A percentile compares a stretch with the other conserved stretches of the same genome.
These are phyloP conservation scores for Torulaspora quercuum DNA, from an alignment of 805 yeast genomes.

Conservation along the genomic window DNA sequence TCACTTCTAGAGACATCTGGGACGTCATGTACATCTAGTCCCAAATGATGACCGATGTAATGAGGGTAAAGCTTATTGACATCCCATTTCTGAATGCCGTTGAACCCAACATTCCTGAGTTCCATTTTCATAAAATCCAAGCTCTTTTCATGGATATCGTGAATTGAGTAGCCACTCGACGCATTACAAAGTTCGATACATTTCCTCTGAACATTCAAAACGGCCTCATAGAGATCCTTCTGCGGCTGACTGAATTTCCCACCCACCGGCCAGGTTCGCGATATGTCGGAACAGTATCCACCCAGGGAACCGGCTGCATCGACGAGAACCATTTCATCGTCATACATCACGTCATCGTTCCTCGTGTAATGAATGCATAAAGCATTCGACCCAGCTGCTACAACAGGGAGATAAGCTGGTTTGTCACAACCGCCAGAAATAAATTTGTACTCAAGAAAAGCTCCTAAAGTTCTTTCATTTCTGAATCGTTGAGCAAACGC, in stretches of 20 bases:
- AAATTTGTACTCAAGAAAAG: slow-evolving; percentile 79
- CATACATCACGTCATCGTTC: slow-evolving; percentile 75
- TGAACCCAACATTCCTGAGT: slow-evolving; percentile 69
- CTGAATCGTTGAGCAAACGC: slow-evolving; percentile 67
- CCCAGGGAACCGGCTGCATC: slow-evolving; percentile 95
- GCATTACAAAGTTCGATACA: slow-evolving; percentile 71
- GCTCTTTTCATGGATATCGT: slow-evolving; percentile 73
- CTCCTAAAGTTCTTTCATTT: slow-evolving; percentile 74
- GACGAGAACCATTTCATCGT: slow-evolving; percentile 80
- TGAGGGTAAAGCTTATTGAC: slow-evolving; percentile 75
- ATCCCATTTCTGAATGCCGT: slow-evolving; percentile 48
- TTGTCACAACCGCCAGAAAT: slow-evolving; percentile 84
- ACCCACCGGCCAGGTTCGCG: slow-evolving; percentile 91
- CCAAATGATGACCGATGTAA: slow-evolving; percentile 92
- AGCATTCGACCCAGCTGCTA: slow-evolving; percentile 90
- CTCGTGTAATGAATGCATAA: slow-evolving; percentile 90
- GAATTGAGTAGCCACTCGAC: slow-evolving; percentile 50
- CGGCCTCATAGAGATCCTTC: slow-evolving; percentile 82
- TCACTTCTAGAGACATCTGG: slow-evolving; percentile 60
- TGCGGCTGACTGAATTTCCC: slow-evolving; percentile 76
- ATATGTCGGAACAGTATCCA: slow-evolving; percentile 93
- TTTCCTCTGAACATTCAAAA: slow-evolving; percentile 71
- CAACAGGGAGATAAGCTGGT: slow-evolving; percentile 91
- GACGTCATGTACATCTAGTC: slow-evolving; percentile 84
- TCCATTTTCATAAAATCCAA: slow-evolving; percentile 57